Conservation (phyloP, 2,329 filamentous ascomycete species). For the Botrytis hyacinthi region DNA sequence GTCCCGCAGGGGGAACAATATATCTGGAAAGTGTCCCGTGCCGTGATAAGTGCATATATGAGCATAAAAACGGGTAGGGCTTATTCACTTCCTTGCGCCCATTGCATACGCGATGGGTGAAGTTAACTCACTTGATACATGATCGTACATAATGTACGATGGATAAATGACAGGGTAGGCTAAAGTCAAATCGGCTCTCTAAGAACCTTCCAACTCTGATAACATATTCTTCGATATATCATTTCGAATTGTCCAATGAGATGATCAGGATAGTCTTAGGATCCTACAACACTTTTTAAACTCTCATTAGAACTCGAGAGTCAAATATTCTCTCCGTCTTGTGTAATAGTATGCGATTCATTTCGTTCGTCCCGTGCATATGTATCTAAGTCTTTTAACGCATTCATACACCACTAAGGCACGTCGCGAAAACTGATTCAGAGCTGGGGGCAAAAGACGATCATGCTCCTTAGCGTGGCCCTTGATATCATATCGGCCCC, state of each 20-base stretch:
- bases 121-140: not conserved
- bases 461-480: not conserved
- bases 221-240: not conserved
- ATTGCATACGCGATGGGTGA: not conserved
- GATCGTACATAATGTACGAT: not conserved
- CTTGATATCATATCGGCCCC: not conserved
- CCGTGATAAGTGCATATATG: not conserved
- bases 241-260: not conserved
- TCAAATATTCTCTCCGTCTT: too few species aligned
- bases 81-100: not conserved
- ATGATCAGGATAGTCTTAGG: not conserved
- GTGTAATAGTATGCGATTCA: not conserved
- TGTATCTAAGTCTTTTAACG: not conserved
- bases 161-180: not conserved
- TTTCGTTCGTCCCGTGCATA: not conserved
- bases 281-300: not conserved
- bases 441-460: slow-evolving; percentile 7
- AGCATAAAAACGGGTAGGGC: not conserved
- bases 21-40: not conserved
- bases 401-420: not conserved
- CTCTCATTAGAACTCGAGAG: not conserved
- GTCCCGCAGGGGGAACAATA: not conserved
- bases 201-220: not conserved
- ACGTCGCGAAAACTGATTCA: not conserved
- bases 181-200: not conserved